phyloP scores from a whole-genome alignment of 169 alveolate genomes.

The Plasmodium gallinaceum region DNA sequence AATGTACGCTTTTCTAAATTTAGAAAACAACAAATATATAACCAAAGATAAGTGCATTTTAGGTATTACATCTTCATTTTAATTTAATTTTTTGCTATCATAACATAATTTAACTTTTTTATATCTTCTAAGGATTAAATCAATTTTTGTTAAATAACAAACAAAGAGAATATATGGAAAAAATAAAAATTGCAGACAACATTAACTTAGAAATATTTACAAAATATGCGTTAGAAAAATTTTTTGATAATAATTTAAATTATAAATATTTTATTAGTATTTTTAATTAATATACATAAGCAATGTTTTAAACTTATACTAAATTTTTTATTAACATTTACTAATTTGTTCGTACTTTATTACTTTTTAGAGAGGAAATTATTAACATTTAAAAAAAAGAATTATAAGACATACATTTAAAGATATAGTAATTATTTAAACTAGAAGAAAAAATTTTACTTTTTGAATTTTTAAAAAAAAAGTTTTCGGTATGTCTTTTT shows the following conservation, averaged over 20 bases:
- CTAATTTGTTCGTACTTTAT: no score
- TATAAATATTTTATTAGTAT: no score
- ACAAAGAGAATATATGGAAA: slow-evolving; percentile 67
- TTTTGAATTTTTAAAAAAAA: no score
- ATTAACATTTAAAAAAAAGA: slow-evolving; percentile 10
- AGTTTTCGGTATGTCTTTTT: neutral
- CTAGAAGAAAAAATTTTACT: neutral
- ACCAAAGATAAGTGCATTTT: slow-evolving; percentile 62
- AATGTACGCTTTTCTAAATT: slow-evolving; percentile 44
- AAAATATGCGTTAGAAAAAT: slow-evolving; percentile 58
- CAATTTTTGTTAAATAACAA: slow-evolving; percentile 68
- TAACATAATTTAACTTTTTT: neutral
- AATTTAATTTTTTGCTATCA: neutral
- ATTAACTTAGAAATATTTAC: slow-evolving; percentile 48
- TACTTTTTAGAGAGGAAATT: slow-evolving; percentile 8
- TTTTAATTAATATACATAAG: no score
- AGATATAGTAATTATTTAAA: neutral
- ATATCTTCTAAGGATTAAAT: slow-evolving; percentile 33
- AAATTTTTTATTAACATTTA: no score
- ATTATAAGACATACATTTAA: neutral
- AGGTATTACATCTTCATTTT: slow-evolving; percentile 21
- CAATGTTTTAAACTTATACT: no score
- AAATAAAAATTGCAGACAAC: slow-evolving; percentile 16
- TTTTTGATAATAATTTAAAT: neutral
- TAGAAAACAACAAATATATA: slow-evolving; percentile 67